Conservation (phyloP, 495 filamentous ascomycete genomes). For the Aspergillus diversus region DNA sequence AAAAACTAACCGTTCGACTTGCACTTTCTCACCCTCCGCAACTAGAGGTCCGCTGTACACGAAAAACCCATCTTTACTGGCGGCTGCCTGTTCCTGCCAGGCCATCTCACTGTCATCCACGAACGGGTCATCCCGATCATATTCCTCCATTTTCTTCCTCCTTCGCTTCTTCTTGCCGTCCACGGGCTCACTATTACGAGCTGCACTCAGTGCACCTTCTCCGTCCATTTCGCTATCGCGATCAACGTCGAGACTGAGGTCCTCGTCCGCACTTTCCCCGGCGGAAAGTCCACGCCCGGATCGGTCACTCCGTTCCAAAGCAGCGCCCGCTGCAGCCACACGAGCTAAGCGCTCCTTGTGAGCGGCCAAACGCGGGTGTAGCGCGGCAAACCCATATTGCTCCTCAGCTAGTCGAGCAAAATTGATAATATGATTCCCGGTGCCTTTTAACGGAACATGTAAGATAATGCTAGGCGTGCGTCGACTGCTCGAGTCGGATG, state of each 20-base stretch:
- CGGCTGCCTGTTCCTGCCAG: conserved; percentile 94
- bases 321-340: conserved; percentile 81
- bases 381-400: conserved; percentile 88
- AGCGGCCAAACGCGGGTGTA: conserved; percentile 88
- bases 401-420: conserved; percentile 93
- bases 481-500: conserved; percentile 44
- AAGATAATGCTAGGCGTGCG: conserved; percentile 81
- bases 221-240: conserved; percentile 65
- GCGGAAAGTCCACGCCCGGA: conserved; percentile 54
- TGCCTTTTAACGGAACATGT: conserved; percentile 76
- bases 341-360: conserved; percentile 79
- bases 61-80: conserved; percentile 90
- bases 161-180: conserved; percentile 67
- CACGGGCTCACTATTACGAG: conserved; percentile 53
- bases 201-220: conserved; percentile 74
- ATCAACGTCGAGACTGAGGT: conserved; percentile 47
- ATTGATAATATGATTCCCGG: conserved; percentile 88
- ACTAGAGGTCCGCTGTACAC: conserved; percentile 86
- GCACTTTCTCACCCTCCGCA: conserved; percentile 86
- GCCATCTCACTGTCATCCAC: conserved; percentile 95
- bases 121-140: conserved; percentile 95
- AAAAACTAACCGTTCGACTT: conserved; percentile 66
- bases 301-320: conserved; percentile 69
- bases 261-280: conserved; percentile 67
- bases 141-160: conserved; percentile 90